Evolutionary conservation across 306 rosid species (phyloP), one percentile per base, ranked within the genome.

Genomic region (Medicago ruthenica): DNA sequence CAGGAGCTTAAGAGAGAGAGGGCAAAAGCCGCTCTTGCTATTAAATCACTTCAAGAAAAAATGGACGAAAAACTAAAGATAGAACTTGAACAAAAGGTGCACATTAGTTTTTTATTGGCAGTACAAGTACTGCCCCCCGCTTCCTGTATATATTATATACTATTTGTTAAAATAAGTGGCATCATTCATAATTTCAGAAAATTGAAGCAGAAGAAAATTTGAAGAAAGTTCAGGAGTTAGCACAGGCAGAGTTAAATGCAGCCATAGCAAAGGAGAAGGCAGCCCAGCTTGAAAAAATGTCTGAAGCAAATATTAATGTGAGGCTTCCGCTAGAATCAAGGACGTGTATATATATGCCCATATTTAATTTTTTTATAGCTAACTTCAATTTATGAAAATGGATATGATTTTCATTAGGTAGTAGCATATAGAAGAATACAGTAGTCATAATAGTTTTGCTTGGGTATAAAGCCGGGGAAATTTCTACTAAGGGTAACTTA

Each of bases 1-100:
- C 88, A 92, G 99, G 97, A 92, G 82, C 80, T 95, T 45, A 95
- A 90, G 76, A 88, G 97, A 82, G 99, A 92, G 67, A 85, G 85
- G 82, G 80, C 85, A 73, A 95, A 95, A 88, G 89, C 97, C 77
- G 93, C 89, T 71, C 89, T 84, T 81, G 96, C 97, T 67, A 89
- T 90, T 73, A 92, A 82, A 78, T 86, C 97, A 24, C 88, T 95
- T 81, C 84, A 92, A 76, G 97, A 92, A 80, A 92, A 88, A 80
- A 86, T 95, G 90, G 99, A 92, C 78, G 96, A 89, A 82, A 89
- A 88, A 81, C 76, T 84, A 76, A 87, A 83, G 76, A 82, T 44
- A 70, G 97, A 89, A 83, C 97, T 95, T 80, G 89, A 92, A 77
- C 93, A 86, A 64, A 89, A 92, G 99, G 97, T 90, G 71, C 71